Conservation (phyloP, 305 asterid genomes). For the Fraxinus velutina region DNA sequence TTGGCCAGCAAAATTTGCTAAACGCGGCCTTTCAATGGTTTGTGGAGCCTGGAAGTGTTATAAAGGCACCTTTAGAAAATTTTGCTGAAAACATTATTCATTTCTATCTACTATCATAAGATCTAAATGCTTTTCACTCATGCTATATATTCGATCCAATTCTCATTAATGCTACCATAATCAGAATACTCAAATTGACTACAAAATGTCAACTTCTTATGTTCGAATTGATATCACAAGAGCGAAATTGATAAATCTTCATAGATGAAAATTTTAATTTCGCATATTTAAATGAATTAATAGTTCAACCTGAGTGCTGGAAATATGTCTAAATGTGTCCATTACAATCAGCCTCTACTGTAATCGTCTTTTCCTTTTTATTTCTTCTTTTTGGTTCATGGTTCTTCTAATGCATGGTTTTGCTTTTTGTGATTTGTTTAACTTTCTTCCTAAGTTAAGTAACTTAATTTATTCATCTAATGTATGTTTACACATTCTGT, state of each 20-base stretch:
- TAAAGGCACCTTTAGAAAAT: neutral
- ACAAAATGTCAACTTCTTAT: neutral
- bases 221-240: neutral
- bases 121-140: neutral
- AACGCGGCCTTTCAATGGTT: neutral
- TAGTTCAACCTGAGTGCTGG: neutral
- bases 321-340: neutral
- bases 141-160: neutral
- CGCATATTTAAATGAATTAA: neutral
- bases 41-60: neutral
- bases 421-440: neutral
- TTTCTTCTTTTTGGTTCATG: neutral
- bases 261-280: neutral
- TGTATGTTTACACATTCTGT: neutral
- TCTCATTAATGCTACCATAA: neutral
- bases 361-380: neutral
- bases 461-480: neutral
- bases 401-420: neutral
- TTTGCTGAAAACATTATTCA: neutral
- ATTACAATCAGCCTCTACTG: neutral
- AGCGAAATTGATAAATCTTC: neutral
- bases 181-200: neutral
- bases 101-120: neutral
- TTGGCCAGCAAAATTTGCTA: neutral
- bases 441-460: neutral